Percentiles rank a stretch among this genome's conserved stretches.
Evolutionary conservation across 805 yeast genomes (phyloP).

Genomic region (Kodamaea restingae): DNA sequence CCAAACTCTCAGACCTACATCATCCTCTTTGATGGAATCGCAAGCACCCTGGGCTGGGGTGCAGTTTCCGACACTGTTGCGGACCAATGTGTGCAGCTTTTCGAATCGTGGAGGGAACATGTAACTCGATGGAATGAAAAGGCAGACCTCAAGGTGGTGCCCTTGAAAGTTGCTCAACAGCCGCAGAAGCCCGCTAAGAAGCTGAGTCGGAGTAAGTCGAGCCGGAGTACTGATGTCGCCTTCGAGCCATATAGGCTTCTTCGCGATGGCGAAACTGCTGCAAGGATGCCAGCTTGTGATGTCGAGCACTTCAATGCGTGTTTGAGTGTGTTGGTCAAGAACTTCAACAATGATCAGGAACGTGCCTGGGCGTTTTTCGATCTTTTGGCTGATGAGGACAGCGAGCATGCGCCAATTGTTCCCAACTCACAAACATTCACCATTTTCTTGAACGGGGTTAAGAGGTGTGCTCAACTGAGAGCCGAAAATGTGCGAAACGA

Average conservation of each 20-base stretch:
- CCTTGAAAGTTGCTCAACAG: slow-evolving; percentile 2
- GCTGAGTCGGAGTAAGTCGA: slow-evolving; percentile 11
- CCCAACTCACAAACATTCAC: slow-evolving; percentile 39
- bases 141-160: slow-evolving; percentile 11
- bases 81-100: slow-evolving; percentile 19
- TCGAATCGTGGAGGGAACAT: slow-evolving; percentile 21
- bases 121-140: slow-evolving; percentile 12
- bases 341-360: slow-evolving; percentile 28
- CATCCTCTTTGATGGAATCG: slow-evolving; percentile 33
- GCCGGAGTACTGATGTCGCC: slow-evolving; percentile 4
- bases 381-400: slow-evolving; percentile 16
- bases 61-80: slow-evolving; percentile 18
- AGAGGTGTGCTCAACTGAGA: slow-evolving; percentile 15
- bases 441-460: slow-evolving; percentile 35
- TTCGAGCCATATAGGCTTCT: slow-evolving; percentile 7
- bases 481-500: slow-evolving; percentile 15
- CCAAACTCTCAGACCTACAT: slow-evolving; percentile 44
- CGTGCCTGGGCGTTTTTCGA: slow-evolving; percentile 39
- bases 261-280: slow-evolving; percentile 1
- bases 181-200: neutral
- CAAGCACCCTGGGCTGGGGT: slow-evolving; percentile 33
- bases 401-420: slow-evolving; percentile 12
- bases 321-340: slow-evolving; percentile 31
- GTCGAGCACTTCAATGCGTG: slow-evolving; percentile 37
- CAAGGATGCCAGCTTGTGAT: slow-evolving; percentile 12